Conservation (phyloP, 192 early-diverging fungal species). For the Chytriomyces sp. region DNA sequence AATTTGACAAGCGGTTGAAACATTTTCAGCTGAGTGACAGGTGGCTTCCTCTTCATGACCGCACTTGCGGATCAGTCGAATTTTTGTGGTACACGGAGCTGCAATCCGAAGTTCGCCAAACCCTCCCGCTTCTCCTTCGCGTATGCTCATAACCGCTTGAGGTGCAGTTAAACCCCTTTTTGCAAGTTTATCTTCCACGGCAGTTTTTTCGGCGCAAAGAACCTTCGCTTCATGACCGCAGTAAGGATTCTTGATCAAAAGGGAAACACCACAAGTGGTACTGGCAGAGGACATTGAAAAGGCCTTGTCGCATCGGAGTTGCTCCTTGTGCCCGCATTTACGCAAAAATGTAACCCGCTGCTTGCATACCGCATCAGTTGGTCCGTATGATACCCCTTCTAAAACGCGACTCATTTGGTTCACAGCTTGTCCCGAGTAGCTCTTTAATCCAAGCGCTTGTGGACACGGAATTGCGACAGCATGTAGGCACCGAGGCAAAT, state of each 20-base stretch:
- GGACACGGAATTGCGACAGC: constrained; percentile 13
- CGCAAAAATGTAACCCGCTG: constrained; percentile 16
- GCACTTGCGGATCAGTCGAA: constrained; percentile 31
- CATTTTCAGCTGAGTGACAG: constrained; percentile 11
- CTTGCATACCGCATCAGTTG: constrained; percentile 17
- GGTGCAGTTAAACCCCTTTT: not conserved
- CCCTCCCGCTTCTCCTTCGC: constrained; percentile 11
- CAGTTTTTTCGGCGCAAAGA: constrained; percentile 16
- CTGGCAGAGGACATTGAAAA: constrained; percentile 1
- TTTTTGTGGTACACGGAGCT: not conserved
- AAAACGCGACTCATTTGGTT: not conserved
- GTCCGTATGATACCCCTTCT: constrained; percentile 23
- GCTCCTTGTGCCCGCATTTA: constrained; percentile 28
- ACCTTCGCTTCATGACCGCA: constrained; percentile 29
- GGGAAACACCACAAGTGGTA: not conserved
- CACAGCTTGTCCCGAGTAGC: constrained; percentile 9
- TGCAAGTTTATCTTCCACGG: not conserved
- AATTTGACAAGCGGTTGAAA: constrained; percentile 9
- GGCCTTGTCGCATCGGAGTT: constrained; percentile 25
- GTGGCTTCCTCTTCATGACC: constrained; percentile 19
- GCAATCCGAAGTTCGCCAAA: not conserved
- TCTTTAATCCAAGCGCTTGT: constrained; percentile 1
- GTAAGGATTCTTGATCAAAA: constrained; percentile 15
- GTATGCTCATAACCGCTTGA: constrained; percentile 8
- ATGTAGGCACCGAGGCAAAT: constrained; percentile 33